phyloP scores from a whole-genome alignment of 495 filamentous ascomycete genomes.

The Diplogelasinospora grovesii region DNA sequence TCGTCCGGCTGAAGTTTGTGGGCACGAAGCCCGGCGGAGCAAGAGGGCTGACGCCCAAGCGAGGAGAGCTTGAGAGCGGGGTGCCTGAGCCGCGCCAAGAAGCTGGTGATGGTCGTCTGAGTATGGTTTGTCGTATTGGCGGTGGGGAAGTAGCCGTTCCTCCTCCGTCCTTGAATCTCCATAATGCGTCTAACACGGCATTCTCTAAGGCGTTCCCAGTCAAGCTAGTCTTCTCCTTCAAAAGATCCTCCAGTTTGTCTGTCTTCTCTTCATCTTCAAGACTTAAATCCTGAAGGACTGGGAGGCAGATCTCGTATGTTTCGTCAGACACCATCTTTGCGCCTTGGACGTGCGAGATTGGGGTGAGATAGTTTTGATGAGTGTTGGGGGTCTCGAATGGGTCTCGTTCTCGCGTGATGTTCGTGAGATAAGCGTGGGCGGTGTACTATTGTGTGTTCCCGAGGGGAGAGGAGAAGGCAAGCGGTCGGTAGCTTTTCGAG shows the following conservation, averaged over 20 bases:
- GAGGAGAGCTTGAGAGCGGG: constrained; percentile 67
- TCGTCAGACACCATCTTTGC: constrained; percentile 81
- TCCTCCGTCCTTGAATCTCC: constrained; percentile 77
- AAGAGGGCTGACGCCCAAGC: constrained; percentile 71
- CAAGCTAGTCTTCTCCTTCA: constrained; percentile 71
- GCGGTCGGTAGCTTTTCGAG: too few species aligned
- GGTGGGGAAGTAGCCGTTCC: constrained; percentile 74
- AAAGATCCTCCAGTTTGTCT: constrained; percentile 81
- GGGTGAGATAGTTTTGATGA: too few species aligned
- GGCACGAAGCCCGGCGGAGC: constrained; percentile 77
- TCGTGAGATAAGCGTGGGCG: background rate
- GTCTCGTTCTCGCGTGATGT: too few species aligned
- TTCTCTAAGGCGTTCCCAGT: constrained; percentile 78
- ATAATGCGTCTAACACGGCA: constrained; percentile 82
- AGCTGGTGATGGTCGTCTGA: constrained; percentile 84
- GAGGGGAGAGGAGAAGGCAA: too few species aligned
- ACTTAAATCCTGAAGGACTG: constrained; percentile 72
- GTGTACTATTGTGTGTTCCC: too few species aligned
- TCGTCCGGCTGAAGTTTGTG: constrained; percentile 62
- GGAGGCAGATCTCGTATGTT: constrained; percentile 82
- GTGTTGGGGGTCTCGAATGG: too few species aligned
- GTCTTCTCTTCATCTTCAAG: constrained; percentile 94
- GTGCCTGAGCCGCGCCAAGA: constrained; percentile 83
- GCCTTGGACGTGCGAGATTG: too few species aligned
- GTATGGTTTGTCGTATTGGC: constrained; percentile 73